phyloP scores from a whole-genome alignment of 1,284 basidiomycete genomes.

The Cronartium ribicola region DNA sequence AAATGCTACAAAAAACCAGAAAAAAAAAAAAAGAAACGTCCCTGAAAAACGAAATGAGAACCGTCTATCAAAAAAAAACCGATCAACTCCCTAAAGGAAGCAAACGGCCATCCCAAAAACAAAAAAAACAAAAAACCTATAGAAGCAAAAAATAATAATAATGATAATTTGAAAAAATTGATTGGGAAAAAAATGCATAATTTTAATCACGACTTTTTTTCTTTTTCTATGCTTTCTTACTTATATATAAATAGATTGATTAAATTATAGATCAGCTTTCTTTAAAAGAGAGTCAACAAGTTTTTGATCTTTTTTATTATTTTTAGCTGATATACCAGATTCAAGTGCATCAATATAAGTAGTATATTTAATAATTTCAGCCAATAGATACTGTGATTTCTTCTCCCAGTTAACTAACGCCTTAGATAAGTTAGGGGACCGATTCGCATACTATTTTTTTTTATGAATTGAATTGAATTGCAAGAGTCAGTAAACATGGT shows the following conservation, averaged over 20 bases:
- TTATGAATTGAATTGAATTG: neutral
- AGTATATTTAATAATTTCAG: slow-evolving; percentile 91
- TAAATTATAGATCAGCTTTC: slow-evolving; percentile 1
- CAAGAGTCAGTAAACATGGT: neutral
- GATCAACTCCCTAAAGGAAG: too few relatives aligned
- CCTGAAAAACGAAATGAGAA: too few relatives aligned
- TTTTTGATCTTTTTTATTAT: slow-evolving; percentile 16
- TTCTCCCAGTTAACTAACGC: slow-evolving; percentile 87
- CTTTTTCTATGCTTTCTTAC: too few relatives aligned
- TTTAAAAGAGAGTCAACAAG: neutral
- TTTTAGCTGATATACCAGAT: slow-evolving; percentile 60
- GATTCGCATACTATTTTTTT: slow-evolving; percentile 66
- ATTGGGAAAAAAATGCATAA: too few relatives aligned
- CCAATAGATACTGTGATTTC: slow-evolving; percentile 77
- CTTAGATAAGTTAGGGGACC: slow-evolving; percentile 68
- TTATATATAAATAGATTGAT: neutral
- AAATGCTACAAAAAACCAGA: too few relatives aligned
- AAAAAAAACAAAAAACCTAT: too few relatives aligned
- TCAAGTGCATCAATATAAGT: slow-evolving; percentile 87
- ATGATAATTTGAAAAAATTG: too few relatives aligned
- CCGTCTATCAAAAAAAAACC: too few relatives aligned
- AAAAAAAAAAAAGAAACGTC: too few relatives aligned
- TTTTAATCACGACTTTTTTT: too few relatives aligned
- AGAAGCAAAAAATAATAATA: too few relatives aligned
- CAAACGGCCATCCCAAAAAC: too few relatives aligned